phyloP scores from a whole-genome alignment of 2,329 filamentous ascomycete species.

The Colletotrichum musicola region DNA sequence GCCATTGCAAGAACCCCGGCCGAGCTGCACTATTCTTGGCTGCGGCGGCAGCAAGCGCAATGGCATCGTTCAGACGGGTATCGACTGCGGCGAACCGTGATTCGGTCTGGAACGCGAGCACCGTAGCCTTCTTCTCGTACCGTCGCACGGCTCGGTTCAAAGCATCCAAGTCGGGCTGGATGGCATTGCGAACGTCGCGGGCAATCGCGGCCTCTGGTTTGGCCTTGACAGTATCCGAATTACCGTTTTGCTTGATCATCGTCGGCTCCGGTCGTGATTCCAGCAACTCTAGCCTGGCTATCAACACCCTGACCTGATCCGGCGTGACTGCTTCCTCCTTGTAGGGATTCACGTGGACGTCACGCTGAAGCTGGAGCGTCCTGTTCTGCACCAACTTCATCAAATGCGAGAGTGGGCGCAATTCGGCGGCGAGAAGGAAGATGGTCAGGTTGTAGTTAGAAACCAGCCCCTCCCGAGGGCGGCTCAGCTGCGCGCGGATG shows the following conservation, averaged over 20 bases:
- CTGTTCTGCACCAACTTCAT: constrained; percentile 83
- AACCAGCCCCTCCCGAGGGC: constrained; percentile 86
- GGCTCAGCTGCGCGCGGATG: constrained; percentile 83
- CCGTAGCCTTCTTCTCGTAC: constrained; percentile 88
- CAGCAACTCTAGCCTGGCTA: constrained; percentile 76
- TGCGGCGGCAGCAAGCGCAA: constrained; percentile 84
- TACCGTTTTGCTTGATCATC: constrained; percentile 47
- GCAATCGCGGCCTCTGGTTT: constrained; percentile 60
- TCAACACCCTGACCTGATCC: constrained; percentile 67
- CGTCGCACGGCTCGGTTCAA: constrained; percentile 88
- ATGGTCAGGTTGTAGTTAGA: constrained; percentile 95
- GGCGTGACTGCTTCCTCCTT: constrained; percentile 46
- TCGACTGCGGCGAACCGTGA: constrained; percentile 80
- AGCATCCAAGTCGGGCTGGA: constrained; percentile 88
- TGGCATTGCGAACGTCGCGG: constrained; percentile 71
- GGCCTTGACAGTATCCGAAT: constrained; percentile 48
- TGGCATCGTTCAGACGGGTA: constrained; percentile 78
- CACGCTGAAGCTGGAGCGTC: constrained; percentile 83
- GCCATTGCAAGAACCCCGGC: constrained; percentile 53
- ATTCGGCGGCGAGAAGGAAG: constrained; percentile 87
- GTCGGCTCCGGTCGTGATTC: constrained; percentile 66
- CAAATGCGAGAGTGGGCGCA: constrained; percentile 85
- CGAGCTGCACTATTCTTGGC: constrained; percentile 62
- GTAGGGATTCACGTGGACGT: constrained; percentile 70
- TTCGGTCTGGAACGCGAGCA: constrained; percentile 82